These are phyloP conservation scores for Didymella keratinophila DNA, from an alignment of 2,329 filamentous ascomycete species.

Conservation along the genomic window DNA sequence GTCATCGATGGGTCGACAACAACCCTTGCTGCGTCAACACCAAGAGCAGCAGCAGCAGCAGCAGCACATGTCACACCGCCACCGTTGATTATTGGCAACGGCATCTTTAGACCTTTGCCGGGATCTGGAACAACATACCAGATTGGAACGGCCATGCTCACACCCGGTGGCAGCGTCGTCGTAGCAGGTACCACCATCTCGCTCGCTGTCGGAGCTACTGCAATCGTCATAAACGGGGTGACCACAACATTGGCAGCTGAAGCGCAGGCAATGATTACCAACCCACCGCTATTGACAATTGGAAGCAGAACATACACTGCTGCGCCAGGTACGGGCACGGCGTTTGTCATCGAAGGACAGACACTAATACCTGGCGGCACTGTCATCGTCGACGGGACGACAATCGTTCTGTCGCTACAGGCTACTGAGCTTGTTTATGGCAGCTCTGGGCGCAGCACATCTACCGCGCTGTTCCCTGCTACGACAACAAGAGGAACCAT, in stretches of 20 bases:
- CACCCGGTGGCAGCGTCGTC: constrained; percentile 50
- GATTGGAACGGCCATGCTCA: constrained; percentile 49
- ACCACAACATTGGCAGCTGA: constrained; percentile 24
- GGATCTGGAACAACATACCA: constrained; percentile 47
- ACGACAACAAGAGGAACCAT: constrained; percentile 37
- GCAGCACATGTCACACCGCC: constrained; percentile 35
- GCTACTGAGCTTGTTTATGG: constrained; percentile 53
- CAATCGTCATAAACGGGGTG: constrained; percentile 38
- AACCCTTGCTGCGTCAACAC: constrained; percentile 41
- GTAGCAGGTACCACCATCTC: constrained; percentile 45
- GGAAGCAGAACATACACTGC: constrained; percentile 43
- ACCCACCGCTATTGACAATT: constrained; percentile 50
- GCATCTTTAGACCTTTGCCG: constrained; percentile 38
- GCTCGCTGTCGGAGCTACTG: constrained; percentile 39
- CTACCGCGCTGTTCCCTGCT: constrained; percentile 51
- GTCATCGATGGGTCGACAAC: constrained; percentile 48
- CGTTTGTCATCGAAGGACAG: constrained; percentile 53
- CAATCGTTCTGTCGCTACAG: constrained; percentile 51
- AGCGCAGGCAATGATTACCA: constrained; percentile 48
- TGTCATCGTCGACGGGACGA: constrained; percentile 51
- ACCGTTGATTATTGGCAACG: constrained; percentile 42
- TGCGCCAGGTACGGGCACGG: constrained; percentile 56
- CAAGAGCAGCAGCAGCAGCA: constrained; percentile 6
- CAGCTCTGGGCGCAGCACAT: constrained; percentile 45
- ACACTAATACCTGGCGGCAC: constrained; percentile 51